Base-by-base conservation (phyloP, 1,284 basidiomycete species). In the Cystobasidium slooffiae region DNA sequence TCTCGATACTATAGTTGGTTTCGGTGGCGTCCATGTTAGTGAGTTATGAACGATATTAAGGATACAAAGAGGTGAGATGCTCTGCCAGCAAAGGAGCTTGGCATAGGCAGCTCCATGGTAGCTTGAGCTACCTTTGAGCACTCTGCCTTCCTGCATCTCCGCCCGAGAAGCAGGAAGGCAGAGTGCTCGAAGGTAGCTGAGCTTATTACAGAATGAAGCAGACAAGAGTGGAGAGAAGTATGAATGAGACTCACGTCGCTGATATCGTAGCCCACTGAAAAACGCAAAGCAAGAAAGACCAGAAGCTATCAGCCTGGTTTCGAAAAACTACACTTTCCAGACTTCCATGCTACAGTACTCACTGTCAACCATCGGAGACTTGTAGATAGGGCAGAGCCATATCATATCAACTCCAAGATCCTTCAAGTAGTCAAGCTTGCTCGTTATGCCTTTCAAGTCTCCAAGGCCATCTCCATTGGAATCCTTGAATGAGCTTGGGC, bases 311-410 rank as follows among this genome's bases (percentile, higher is more conserved):
- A 16, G 20, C 16, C 2, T 2, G 1, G 16, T 16, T 51, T 31
- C 31, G 31, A 31, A 31, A 5, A 31, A 5, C 2, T 31, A 5
- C 31, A 31, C 31, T 5, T 31, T 51, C 20, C 49, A 51, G 16
- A 51, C 2, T 20, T 3, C 20, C 49, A 51, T 51, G 6, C 16
- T 20, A n/a, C n/a, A n/a, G n/a, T n/a, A 43, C 59, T 16, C 22
- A 44, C 39, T 62, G 12, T 43, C 44, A 37, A 62, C 44, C 59
- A 20, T 56, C 8, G 89, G 89, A 5, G 87, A 88, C 67, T 86
- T 85, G 82, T 91, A 92, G 75, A 92, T 90, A 31, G 91, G 91
- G 4, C 85, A 88, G 41, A 92, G 83, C 90, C 90, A 92, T 41
- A 91, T 81, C 1, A 90, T 87, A 78, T 91, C 88, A 24, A 88